A percentile compares a stretch with the other conserved stretches of the same genome.
These are phyloP conservation scores for Xylariaceae sp. DNA, from an alignment of 2,329 filamentous ascomycete genomes.

Conservation along the genomic window DNA sequence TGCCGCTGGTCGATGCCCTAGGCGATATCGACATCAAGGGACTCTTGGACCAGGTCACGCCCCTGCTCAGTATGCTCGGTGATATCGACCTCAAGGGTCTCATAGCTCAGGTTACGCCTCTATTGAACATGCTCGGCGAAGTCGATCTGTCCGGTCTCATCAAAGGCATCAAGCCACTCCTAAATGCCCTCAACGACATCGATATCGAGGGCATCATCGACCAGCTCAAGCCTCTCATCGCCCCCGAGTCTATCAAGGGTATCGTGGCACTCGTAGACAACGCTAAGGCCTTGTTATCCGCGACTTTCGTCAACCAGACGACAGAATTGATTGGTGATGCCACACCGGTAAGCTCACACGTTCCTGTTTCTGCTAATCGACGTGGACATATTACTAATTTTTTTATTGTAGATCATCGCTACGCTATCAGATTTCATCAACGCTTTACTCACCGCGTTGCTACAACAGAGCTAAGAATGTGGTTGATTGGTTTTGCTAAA, in stretches of 20 bases:
- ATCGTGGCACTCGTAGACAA: constrained; percentile 48
- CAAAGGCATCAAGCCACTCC: constrained; percentile 45
- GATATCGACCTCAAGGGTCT: constrained; percentile 36
- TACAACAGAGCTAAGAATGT: constrained; percentile 23
- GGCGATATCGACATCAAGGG: constrained; percentile 47
- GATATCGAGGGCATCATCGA: constrained; percentile 47
- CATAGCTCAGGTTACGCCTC: constrained; percentile 36
- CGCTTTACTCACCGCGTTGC: constrained; percentile 38
- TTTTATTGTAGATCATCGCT: constrained; percentile 35
- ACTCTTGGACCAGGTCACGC: constrained; percentile 45
- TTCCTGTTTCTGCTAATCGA: background rate
- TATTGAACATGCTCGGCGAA: constrained; percentile 16
- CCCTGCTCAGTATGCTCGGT: constrained; percentile 45
- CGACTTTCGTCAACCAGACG: constrained; percentile 51
- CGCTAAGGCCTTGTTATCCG: constrained; percentile 47
- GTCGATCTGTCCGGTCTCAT: constrained; percentile 46
- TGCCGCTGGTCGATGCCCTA: constrained; percentile 46
- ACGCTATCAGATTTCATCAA: constrained; percentile 41
- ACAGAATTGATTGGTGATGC: constrained; percentile 52
- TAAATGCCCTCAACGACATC: constrained; percentile 47
- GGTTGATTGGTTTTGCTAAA: background rate
- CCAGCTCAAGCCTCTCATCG: constrained; percentile 49
- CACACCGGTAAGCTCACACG: constrained; percentile 46
- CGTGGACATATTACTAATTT: constrained; percentile 12
- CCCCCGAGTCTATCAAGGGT: constrained; percentile 46